Evolutionary conservation across 805 yeast genomes (phyloP).

Genomic region (Candida tallmaniae): DNA sequence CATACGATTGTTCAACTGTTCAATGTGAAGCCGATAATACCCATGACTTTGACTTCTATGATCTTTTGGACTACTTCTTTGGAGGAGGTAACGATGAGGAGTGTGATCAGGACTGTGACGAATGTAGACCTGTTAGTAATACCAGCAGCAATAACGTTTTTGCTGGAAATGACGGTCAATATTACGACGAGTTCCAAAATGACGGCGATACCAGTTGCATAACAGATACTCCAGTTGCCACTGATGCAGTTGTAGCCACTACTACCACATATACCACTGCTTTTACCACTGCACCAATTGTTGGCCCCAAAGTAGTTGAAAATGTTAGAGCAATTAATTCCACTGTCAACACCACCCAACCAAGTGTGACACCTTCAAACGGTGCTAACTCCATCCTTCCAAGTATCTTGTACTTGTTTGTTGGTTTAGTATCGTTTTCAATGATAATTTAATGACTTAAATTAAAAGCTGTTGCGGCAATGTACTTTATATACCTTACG

Average conservation of each 20-base stretch:
- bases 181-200: constrained; percentile 11
- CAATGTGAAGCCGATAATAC: constrained; percentile 12
- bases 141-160: constrained; percentile 6
- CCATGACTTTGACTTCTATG: constrained; percentile 14
- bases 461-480: background rate
- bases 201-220: constrained; percentile 11
- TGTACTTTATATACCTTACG: constrained; percentile 2
- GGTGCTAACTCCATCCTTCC: background rate
- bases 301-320: background rate
- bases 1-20: constrained; percentile 11
- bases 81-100: constrained; percentile 13
- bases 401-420: background rate
- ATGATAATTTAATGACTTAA: background rate
- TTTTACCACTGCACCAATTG: background rate
- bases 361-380: constrained; percentile 6
- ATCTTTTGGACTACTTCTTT: constrained; percentile 12
- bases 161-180: constrained; percentile 7
- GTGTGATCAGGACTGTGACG: constrained; percentile 15
- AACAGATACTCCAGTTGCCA: constrained; percentile 6
- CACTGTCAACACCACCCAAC: constrained; percentile 4
- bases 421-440: background rate
- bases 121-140: constrained; percentile 10
- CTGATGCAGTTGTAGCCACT: background rate
- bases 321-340: background rate
- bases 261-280: background rate